Base-by-base conservation (phyloP, 805 yeast genomes). In the Candida coquimbonensis region DNA sequence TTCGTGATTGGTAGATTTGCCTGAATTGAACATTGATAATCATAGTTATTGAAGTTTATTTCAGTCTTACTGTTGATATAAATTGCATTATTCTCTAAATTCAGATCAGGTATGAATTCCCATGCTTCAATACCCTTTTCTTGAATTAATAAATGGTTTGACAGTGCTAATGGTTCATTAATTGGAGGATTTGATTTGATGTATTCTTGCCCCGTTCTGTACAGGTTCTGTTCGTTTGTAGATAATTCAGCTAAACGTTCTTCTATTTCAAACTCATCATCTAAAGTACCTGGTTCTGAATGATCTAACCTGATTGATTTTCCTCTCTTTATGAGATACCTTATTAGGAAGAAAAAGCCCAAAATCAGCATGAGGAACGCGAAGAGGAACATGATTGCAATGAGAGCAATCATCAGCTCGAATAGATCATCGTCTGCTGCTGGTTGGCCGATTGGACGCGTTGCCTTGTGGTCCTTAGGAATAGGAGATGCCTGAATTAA, bases 111-210 rank as follows among this genome's bases (percentile, higher is more conserved):
- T 19, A 57, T 52, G 60, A 88, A 87, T 56, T 86, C 91, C 88
- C 88, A 87, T 0, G 96, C 96, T 13, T 75, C 67, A 3, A 88
- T 78, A 0, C 95, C 96, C 58, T 83, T 83, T 53, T 88, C 96
- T 57, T 86, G 93, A 24, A 87, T 85, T 8, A 48, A 32, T 17
- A 58, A 35, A 26, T 55, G 61, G 7, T 42, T 43, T 9, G 61
- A 55, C 4, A 82, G 58, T 3, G 62, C 43, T 2, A 56, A 41
- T 16, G 43, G 48, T 3, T 54, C 60, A 37, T 49, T 45, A 31
- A 47, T 42, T 4, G 59, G 58, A 4, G 60, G 61, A 40, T 49
- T 45, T 11, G 48, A 47, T 37, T 50, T 50, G 43, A 58, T 52
- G 38, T 39, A 58, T 27, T 69, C 71, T 50, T 70, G 73, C 3